Percentiles rank a stretch among this genome's conserved stretches.
phyloP scores from a whole-genome alignment of 352 stramenopile genomes.

The Thraustochytrium striatum region DNA sequence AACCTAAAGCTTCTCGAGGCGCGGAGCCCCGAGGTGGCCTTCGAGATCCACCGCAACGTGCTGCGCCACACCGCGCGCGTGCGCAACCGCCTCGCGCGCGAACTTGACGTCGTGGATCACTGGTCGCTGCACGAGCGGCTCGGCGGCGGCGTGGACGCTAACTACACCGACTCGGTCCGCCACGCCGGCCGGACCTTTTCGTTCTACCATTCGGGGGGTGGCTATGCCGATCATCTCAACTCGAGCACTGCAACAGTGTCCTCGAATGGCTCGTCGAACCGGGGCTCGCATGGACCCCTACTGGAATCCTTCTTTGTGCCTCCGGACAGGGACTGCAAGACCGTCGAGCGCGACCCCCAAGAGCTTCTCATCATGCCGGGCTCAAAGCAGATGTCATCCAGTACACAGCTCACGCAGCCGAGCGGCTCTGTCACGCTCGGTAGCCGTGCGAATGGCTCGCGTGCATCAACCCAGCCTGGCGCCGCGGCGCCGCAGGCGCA shows the following conservation, averaged over 20 bases:
- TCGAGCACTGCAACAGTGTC: no score
- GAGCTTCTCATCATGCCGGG: not conserved
- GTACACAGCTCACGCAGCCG: no score
- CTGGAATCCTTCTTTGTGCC: no score
- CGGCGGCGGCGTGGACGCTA: not conserved
- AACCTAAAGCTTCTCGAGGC: constrained; percentile 38
- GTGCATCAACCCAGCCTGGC: no score
- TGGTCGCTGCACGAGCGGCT: constrained; percentile 40
- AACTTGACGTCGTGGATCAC: constrained; percentile 46
- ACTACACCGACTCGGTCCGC: not conserved
- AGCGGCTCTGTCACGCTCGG: no score
- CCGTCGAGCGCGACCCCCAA: not conserved
- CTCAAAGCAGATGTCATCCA: not conserved
- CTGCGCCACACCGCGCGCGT: constrained; percentile 36
- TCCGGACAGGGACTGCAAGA: not conserved
- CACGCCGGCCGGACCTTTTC: no score
- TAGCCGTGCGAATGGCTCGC: no score
- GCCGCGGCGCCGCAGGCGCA: no score
- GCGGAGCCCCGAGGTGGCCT: constrained; percentile 34
- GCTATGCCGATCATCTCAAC: not conserved
- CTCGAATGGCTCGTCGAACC: no score
- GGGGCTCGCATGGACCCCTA: no score
- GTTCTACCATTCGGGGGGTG: not conserved
- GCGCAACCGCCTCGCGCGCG: constrained; percentile 44
- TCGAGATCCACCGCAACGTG: constrained; percentile 46